Base-by-base conservation (phyloP, 2,329 filamentous ascomycete genomes). In the Shiraia sp. region DNA sequence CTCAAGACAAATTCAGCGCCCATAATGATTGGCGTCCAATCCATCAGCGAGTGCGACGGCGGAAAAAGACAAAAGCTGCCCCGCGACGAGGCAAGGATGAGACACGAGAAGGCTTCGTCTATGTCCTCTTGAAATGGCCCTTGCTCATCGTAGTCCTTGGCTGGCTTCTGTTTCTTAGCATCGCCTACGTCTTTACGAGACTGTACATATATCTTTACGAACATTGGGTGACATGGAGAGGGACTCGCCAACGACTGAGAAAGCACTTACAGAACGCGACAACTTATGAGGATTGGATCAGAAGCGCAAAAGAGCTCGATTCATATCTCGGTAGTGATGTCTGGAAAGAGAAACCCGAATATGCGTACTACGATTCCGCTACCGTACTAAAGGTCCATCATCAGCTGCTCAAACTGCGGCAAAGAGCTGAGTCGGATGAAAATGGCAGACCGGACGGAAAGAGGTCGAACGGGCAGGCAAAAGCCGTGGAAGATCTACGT, bases 1-100 rank as follows among this genome's bases (percentile, higher is more conserved):
- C 48, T 0, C 57, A 54, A 12, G 50, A 81, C 35, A 90, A 91
- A 65, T 89, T 97, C 59, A 88, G 89, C 3, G 92, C 93, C 28
- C 83, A 95, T 63, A 95, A 95, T 68, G 93, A 99, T 75, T 99
- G 93, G 93, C 85, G 88, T 12, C 93, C 93, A 0, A 82, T 97
- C 10, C 85, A 87, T 55, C 82, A 92, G 64, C 84, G 80, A 42
- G 78, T 91, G 15, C 75, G 77, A 43, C 65, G 68, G 46, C 60
- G 59, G 22, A 63, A 73, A 67, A 66, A 70, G 59, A 47, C 49
- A 39, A 59, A 59, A 33, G 55, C 63, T 29, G 59, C 66, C 49
- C 73, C 69, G 49, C 69, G 70, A 27, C 72, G 76, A 40, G 76
- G 74, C 51, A 88, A 84, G 61, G 93, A 99, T 66, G 93, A 99